phyloP scores from a whole-genome alignment of 129 eudicot species.

The Cynara cardunculus region DNA sequence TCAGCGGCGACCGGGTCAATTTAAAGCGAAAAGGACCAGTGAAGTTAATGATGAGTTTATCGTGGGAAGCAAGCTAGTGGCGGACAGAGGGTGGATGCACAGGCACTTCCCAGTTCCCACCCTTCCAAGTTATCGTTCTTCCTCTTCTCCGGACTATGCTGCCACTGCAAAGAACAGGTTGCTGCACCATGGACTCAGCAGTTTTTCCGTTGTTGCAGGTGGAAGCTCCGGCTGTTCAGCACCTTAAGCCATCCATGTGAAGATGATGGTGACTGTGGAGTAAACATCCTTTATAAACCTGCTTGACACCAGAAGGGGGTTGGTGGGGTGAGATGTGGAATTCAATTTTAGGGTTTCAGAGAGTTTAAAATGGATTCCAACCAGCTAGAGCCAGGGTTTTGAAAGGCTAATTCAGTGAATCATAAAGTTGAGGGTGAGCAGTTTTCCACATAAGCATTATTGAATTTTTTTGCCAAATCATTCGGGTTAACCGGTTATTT shows the following conservation, averaged over 20 bases:
- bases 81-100: conserved; percentile 44
- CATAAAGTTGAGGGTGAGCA: background rate
- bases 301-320: conserved; percentile 30
- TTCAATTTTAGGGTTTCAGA: conserved; percentile 72
- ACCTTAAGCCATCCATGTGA: background rate
- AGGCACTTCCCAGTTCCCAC: too few species aligned
- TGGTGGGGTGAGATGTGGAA: conserved; percentile 43
- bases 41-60: conserved; percentile 65
- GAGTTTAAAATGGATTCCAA: conserved; percentile 45
- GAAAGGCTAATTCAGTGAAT: conserved; percentile 50
- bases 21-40: conserved; percentile 82
- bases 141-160: too few species aligned
- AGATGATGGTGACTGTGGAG: background rate
- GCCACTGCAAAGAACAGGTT: too few species aligned
- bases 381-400: conserved; percentile 79
- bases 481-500: background rate
- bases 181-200: too few species aligned
- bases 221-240: background rate
- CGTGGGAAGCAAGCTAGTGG: conserved; percentile 52
- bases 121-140: too few species aligned
- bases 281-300: background rate
- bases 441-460: background rate
- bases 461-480: background rate
- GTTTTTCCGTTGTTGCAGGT: too few species aligned
- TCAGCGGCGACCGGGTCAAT: conserved; percentile 80